Percentiles rank a stretch among this genome's conserved stretches.
Evolutionary conservation across 192 early-diverging fungal species (phyloP).

Genomic region (Podila verticillata): DNA sequence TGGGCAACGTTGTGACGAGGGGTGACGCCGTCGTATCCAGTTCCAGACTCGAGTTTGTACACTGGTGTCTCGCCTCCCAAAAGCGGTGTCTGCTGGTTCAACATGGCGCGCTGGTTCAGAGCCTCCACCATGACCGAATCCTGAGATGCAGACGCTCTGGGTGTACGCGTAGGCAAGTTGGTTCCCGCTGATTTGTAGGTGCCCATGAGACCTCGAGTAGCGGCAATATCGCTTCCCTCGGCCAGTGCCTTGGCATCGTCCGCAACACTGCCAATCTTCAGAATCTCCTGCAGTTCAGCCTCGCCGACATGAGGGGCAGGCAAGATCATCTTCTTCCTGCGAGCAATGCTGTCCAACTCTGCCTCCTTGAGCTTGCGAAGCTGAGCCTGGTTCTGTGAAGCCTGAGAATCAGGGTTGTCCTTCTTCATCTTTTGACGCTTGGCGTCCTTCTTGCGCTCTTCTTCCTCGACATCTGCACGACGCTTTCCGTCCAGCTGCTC

Average conservation of each 20-base stretch:
- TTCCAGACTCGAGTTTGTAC: conserved; percentile 53
- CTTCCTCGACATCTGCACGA: conserved; percentile 84
- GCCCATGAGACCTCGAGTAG: conserved; percentile 74
- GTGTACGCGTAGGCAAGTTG: conserved; percentile 70
- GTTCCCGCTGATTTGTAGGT: conserved; percentile 72
- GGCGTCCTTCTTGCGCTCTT: conserved; percentile 79
- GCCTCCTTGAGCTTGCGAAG: conserved; percentile 71
- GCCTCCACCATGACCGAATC: conserved; percentile 84
- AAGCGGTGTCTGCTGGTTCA: conserved; percentile 83
- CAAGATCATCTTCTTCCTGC: conserved; percentile 81
- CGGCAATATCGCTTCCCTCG: conserved; percentile 59
- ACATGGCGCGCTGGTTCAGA: conserved; percentile 81
- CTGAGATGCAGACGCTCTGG: conserved; percentile 56
- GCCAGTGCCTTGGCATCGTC: conserved; percentile 80
- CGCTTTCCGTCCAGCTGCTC: conserved; percentile 89
- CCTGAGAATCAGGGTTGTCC: conserved; percentile 56
- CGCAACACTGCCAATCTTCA: conserved; percentile 78
- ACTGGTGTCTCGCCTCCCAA: conserved; percentile 75
- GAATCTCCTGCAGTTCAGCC: conserved; percentile 82
- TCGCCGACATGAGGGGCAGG: conserved; percentile 94
- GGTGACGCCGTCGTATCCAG: conserved; percentile 70
- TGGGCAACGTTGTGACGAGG: conserved; percentile 62
- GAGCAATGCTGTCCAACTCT: conserved; percentile 67
- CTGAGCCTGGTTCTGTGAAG: conserved; percentile 51
- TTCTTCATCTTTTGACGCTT: conserved; percentile 74